A percentile compares a stretch with the other conserved stretches of the same genome.
Conservation (phyloP, 75 land plant genomes). For the Chamaecyparis obtusa region DNA sequence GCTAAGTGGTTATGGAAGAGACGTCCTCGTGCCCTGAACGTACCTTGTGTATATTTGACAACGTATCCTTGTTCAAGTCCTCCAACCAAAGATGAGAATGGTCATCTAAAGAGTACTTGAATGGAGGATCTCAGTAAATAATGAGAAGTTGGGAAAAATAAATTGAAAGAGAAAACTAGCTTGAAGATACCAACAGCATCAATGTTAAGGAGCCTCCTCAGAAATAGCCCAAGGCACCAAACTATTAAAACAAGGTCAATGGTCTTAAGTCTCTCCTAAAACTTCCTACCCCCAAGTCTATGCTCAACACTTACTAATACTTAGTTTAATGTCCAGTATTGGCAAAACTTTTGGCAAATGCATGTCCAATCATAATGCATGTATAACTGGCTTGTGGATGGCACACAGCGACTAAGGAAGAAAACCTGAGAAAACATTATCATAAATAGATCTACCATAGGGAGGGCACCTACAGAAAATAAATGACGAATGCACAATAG, state of each 20-base stretch:
- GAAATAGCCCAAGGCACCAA: not conserved
- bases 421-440: not conserved
- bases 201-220: not conserved
- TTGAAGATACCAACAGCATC: not conserved
- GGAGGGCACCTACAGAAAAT: not conserved
- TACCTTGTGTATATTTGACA: not conserved
- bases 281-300: not conserved
- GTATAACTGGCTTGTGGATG: not conserved
- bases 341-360: not conserved
- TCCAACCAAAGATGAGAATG: not conserved
- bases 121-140: not conserved
- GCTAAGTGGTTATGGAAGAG: not conserved
- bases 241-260: not conserved
- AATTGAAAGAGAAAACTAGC: not conserved
- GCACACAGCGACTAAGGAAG: not conserved
- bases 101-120: not conserved
- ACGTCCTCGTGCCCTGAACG: not conserved
- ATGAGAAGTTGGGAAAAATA: not conserved
- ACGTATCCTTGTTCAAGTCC: not conserved
- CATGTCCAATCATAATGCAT: not conserved
- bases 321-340: not conserved
- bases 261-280: not conserved
- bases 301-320: not conserved
- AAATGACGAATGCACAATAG: not conserved
- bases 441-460: not conserved